phyloP scores from a whole-genome alignment of 2,329 filamentous ascomycete species.

The Venturiaceae sp. region DNA sequence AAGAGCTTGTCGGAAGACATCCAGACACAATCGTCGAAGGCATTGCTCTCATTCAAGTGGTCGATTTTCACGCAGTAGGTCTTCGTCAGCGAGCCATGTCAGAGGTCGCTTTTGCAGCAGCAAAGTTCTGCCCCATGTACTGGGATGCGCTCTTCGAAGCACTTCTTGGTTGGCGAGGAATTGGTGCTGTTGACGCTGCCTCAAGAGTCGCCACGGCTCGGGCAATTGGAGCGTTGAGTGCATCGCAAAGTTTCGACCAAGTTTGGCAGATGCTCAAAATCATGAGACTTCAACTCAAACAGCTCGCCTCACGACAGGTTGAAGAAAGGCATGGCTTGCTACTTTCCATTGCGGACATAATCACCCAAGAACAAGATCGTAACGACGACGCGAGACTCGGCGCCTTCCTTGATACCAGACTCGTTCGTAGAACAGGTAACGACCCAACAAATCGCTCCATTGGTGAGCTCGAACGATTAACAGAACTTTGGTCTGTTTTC shows the following conservation, averaged over 20 bases:
- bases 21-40: constrained; percentile 75
- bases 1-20: constrained; percentile 88
- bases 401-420: no score
- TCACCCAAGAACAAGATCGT: constrained; percentile 7
- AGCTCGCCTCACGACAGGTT: constrained; percentile 47
- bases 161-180: constrained; percentile 75
- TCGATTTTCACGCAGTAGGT: constrained; percentile 91
- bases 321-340: constrained; percentile 62
- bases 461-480: background rate
- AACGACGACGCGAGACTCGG: constrained; percentile 1
- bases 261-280: constrained; percentile 27
- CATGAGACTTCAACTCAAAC: constrained; percentile 35
- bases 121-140: constrained; percentile 53
- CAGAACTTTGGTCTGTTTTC: background rate
- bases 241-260: constrained; percentile 26
- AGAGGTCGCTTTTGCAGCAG: constrained; percentile 62
- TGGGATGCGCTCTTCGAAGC: constrained; percentile 61
- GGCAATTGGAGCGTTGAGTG: constrained; percentile 53
- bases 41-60: constrained; percentile 75
- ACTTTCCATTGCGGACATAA: constrained; percentile 49
- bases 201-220: constrained; percentile 64
- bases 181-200: constrained; percentile 66
- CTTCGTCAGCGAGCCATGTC: constrained; percentile 73
- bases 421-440: background rate
- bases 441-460: background rate